Conservation (phyloP, 2,329 filamentous ascomycete species). For the Alternaria burnsii region DNA sequence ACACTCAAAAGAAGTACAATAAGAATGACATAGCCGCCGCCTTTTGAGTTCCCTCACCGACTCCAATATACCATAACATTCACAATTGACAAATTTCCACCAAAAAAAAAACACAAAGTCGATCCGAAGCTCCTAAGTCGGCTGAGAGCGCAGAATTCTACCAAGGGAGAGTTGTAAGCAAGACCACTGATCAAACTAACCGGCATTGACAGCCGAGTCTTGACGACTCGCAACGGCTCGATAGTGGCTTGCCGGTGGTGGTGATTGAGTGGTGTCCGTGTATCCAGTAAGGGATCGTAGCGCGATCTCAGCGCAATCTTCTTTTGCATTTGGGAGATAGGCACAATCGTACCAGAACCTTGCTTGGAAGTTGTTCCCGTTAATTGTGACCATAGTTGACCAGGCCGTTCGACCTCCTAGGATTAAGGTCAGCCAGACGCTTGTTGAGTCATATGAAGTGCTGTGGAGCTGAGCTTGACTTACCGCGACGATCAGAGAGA, state of each 20-base stretch:
- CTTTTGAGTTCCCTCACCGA: not conserved
- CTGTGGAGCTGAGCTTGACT: not conserved
- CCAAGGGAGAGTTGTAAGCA: not conserved
- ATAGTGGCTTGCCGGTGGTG: slow-evolving; percentile 39
- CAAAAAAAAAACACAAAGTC: not conserved
- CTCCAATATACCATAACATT: not conserved
- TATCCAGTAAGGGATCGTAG: slow-evolving; percentile 35
- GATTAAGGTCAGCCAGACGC: slow-evolving; percentile 2
- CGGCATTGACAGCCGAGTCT: slow-evolving; percentile 9
- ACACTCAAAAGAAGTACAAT: not conserved
- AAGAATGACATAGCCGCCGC: not conserved
- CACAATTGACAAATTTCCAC: not conserved
- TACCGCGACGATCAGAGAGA: slow-evolving; percentile 51
- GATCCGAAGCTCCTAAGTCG: not conserved
- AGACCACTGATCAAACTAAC: not conserved
- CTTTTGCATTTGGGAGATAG: slow-evolving; percentile 45
- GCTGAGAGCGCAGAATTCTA: not conserved
- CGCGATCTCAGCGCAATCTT: slow-evolving; percentile 49
- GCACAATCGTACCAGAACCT: slow-evolving; percentile 51
- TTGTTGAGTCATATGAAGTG: not conserved
- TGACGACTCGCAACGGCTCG: slow-evolving; percentile 7
- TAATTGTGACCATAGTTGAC: slow-evolving; percentile 41
- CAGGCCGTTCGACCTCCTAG: slow-evolving; percentile 51
- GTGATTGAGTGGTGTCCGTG: slow-evolving; percentile 24
- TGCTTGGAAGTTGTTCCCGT: slow-evolving; percentile 38